Evolutionary conservation across 2,329 filamentous ascomycete species (phyloP), one percentile per base, ranked within the genome.

Genomic region (Microdochium nivale): DNA sequence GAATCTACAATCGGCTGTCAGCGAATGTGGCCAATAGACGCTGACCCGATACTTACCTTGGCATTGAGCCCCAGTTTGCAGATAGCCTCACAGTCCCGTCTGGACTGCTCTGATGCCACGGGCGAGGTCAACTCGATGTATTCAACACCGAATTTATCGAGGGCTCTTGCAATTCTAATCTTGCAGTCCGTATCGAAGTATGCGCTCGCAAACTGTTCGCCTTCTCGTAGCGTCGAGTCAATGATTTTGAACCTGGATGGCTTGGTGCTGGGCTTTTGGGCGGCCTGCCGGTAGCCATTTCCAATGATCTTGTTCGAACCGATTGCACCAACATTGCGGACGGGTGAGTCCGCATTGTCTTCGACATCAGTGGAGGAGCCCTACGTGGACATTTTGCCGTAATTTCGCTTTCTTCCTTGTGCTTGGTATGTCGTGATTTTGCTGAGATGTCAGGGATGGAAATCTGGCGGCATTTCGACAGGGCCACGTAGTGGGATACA

Each of bases 91-190:
- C 90, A 96, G 73, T 96, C 92, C 64, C 75, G 71, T 67, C 85
- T 82, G 51, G 89, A 95, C 73, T 95, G 89, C 73, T 90, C 85
- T 14, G 87, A 91, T 51, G 90, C 87, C 56, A 86, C 88, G 37
- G 91, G 91, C 55, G 80, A 87, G 54, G 91, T 96, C 62, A 96
- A 77, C 72, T 96, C 90, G 62, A 95, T 92, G 73, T 91, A 95
- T 73, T 95, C 90, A 52, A 91, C 88, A 63, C 89, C 90, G 62
- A 95, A 95, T 30, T 88, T 87, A 67, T 92, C 88, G 59, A 94
- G 78, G 8, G 79, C 79, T 72, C 75, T 81, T 58, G 83, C 83
- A 32, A 90, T 90, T 72, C 87, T 81, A 66, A 90, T 88, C 79
- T 90, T 90, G 75, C 85, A 90, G 68, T 81, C 79, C 49, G 84